Base-by-base conservation (phyloP, 2,329 filamentous ascomycete genomes). In the Aspergillus piperis region DNA sequence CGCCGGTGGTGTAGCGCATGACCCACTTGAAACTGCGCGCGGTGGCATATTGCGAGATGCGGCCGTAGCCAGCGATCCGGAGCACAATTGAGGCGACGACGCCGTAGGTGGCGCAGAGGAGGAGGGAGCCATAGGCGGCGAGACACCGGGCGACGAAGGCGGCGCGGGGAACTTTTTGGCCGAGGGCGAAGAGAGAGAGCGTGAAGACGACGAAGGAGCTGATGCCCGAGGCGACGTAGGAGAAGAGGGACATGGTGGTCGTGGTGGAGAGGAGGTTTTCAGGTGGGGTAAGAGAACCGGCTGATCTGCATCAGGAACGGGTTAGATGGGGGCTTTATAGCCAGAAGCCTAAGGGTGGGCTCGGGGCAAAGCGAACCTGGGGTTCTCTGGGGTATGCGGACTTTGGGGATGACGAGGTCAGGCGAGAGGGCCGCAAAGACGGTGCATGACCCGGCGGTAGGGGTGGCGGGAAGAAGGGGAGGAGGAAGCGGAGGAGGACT, bases 31-130 rank as follows among this genome's bases (percentile, higher is more conserved):
- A 98, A 64, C 83, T 78, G 62, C 92, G 86, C 7, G 82, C 95
- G 8, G 87, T 87, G 41, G 91, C 87, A 91, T 92, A 98, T 82
- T 98, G 95, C 27, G 90, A 86, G 65, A 92, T 86, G 58, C 90
- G 87, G 61, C 87, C 88, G 69, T 90, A 86, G 61, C 92, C 92
- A 52, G 88, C 68, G 15, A 90, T 69, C 50, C 90, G 88, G 64
- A 98, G 83, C 61, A 86, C 70, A 62, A 93, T 84, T 48, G 90
- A 92, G 27, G 88, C 88, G 50, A 91, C 62, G 60, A 91, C 90
- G 62, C 93, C 95, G 77, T 91, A 96, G 68, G 82, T 75, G 27
- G 93, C 85, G 72, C 81, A 78, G 17, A 77, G 55, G 47, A 81
- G 62, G 15, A 81, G 72, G 39, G 74, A 79, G 42, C 75, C 74